Percentiles rank a stretch among this genome's conserved stretches.
Evolutionary conservation across 73 alveolate genomes (phyloP).

Genomic region (Urostyla sp.): DNA sequence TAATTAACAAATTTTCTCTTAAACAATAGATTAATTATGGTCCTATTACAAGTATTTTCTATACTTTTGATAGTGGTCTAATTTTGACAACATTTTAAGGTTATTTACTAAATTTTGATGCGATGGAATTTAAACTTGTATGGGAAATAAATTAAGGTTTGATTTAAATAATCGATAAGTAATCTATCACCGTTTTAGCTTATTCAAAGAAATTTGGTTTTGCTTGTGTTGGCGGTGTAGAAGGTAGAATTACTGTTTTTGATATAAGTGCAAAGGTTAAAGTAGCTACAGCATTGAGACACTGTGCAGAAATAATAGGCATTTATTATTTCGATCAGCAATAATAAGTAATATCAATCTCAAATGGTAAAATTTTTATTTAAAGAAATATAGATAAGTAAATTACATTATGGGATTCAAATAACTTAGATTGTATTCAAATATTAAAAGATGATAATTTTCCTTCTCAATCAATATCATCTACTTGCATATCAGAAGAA

Average conservation of each 20-base stretch:
- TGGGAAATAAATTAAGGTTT: slow-evolving; percentile 20
- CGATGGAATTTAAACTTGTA: slow-evolving; percentile 32
- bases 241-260: slow-evolving; percentile 31
- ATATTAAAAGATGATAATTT: not conserved
- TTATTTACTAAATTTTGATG: slow-evolving; percentile 12
- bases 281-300: slow-evolving; percentile 8
- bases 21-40: not conserved
- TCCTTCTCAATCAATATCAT: not conserved
- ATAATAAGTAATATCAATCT: slow-evolving; percentile 7
- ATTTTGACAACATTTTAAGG: slow-evolving; percentile 50
- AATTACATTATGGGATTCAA: slow-evolving; percentile 45
- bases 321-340: slow-evolving; percentile 23
- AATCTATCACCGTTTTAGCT: slow-evolving; percentile 26
- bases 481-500: slow-evolving; percentile 19
- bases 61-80: slow-evolving; percentile 35
- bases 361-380: too few species aligned
- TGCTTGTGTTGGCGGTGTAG: slow-evolving; percentile 34
- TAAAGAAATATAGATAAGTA: slow-evolving; percentile 26
- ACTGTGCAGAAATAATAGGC: slow-evolving; percentile 19
- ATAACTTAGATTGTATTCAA: slow-evolving; percentile 39
- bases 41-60: slow-evolving; percentile 34
- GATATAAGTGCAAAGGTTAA: slow-evolving; percentile 37
- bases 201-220: slow-evolving; percentile 21
- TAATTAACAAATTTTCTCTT: not conserved
- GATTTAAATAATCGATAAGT: not conserved